Evolutionary conservation across 1,284 basidiomycete genomes (phyloP).

Genomic region (Peniophora sp.): DNA sequence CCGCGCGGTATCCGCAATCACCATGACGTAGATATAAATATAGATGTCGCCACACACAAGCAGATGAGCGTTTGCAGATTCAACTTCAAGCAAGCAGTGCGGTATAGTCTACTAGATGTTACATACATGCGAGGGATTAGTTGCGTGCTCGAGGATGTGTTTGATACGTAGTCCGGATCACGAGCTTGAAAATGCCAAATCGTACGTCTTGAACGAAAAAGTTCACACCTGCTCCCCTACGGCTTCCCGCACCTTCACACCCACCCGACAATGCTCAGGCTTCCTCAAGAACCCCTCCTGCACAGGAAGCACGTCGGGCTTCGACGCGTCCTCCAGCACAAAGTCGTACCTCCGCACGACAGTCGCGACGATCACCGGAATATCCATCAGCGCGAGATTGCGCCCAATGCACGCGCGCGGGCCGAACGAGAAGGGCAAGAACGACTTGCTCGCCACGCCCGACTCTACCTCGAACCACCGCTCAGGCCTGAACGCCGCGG

Average conservation of each 20-base stretch:
- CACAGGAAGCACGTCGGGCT: not conserved
- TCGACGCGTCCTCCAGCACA: constrained; percentile 37
- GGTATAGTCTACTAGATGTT: no score
- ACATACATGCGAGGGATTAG: no score
- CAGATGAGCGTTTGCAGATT: no score
- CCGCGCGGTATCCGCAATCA: no score
- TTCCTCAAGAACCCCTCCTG: not conserved
- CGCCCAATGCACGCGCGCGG: constrained; percentile 59
- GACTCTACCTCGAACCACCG: constrained; percentile 71
- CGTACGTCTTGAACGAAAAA: no score
- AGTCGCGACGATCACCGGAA: constrained; percentile 67
- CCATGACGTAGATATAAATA: no score
- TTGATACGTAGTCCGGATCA: no score
- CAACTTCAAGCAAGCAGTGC: no score
- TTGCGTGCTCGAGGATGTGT: no score
- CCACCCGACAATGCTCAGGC: not conserved
- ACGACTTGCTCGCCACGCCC: constrained; percentile 43
- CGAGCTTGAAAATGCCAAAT: no score
- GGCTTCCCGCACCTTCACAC: not conserved
- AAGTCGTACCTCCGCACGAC: constrained; percentile 69
- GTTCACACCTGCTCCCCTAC: no score
- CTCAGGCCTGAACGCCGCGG: constrained; percentile 71
- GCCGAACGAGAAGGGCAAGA: constrained; percentile 4
- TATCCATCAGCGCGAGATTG: constrained; percentile 70
- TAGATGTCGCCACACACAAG: no score